Evolutionary conservation across 192 early-diverging fungal species (phyloP).

Genomic region (Dimargaris cristalligena): DNA sequence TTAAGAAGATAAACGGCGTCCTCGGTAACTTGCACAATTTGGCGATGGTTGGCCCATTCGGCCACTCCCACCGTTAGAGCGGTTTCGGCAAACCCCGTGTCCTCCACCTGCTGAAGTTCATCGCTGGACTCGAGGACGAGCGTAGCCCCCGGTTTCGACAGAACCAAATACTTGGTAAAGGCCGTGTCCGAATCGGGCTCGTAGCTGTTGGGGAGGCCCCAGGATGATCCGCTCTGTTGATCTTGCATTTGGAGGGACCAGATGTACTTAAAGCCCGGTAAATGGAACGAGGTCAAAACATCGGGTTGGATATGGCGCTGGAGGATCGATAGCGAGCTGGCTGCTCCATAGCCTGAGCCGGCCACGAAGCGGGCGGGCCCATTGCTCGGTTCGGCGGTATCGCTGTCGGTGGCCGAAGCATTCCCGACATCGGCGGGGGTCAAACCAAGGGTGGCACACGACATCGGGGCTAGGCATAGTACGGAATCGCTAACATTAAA

Average conservation of each 20-base stretch:
- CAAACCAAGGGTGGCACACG: background rate
- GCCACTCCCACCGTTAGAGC: conserved; percentile 68
- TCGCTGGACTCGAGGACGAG: conserved; percentile 62
- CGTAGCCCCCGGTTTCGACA: conserved; percentile 20
- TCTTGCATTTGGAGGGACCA: conserved; percentile 24
- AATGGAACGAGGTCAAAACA: conserved; percentile 34
- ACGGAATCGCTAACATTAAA: conserved; percentile 15
- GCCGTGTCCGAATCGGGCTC: conserved; percentile 13
- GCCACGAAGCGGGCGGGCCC: conserved; percentile 36
- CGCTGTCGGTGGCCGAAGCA: background rate
- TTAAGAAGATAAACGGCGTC: conserved; percentile 55
- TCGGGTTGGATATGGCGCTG: conserved; percentile 43
- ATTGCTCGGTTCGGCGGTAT: background rate
- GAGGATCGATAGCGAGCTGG: conserved; percentile 40
- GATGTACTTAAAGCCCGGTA: conserved; percentile 22
- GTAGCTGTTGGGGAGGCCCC: background rate
- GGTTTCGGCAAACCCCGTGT: conserved; percentile 49
- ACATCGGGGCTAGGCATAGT: conserved; percentile 14
- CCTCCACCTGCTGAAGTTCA: conserved; percentile 62
- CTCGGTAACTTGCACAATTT: conserved; percentile 73
- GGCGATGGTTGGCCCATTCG: conserved; percentile 44
- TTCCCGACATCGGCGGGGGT: too few species aligned
- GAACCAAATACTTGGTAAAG: conserved; percentile 26
- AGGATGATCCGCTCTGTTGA: background rate
- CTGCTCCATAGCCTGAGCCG: conserved; percentile 35